Evolutionary conservation across 2,329 filamentous ascomycete species (phyloP), one percentile per base, ranked within the genome.

Genomic region (Biscogniauxia sp.): DNA sequence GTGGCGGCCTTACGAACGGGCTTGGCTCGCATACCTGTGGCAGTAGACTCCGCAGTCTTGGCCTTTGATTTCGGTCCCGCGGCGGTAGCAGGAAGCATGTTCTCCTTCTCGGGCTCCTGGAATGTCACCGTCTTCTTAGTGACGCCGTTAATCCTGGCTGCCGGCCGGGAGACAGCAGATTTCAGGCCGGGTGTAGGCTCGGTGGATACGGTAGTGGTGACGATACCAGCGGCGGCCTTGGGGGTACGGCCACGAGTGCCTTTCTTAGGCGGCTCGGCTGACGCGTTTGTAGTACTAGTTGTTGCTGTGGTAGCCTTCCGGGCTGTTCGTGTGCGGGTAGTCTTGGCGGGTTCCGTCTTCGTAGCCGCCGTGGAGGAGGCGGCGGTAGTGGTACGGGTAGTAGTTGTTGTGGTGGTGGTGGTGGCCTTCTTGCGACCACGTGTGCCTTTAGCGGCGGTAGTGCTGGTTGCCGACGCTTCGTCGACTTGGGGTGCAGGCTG

Each of bases 61-160:
- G 64, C 63, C 61, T 76, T 73, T 6, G 68, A 64, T 68, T 70
- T 70, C 26, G 69, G 64, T 59, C 75, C 77, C 20, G 65, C 60
- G 3, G 72, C 57, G 2, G 72, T 66, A 15, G 65, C 20, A 15
- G 83, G 84, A 20, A 78, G 71, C 45, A 85, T 74, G 64, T 88
- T 88, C 70, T 89, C 86, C 74, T 89, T 88, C 70, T 87, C 85
- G 2, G 84, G 83, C 66, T 85, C 84, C 69, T 87, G 80, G 71
- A 88, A 88, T 60, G 83, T 86, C 68, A 88, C 86, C 2, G 78
- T 80, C 77, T 88, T 89, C 76, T 84, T 87, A 62, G 61, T 51
- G 13, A 60, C 51, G 25, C 62, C 64, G 54, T 59, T 60, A 9
- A 61, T 51, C 53, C 66, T 69, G 8, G 68, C 67, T n/a, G 68